Conservation (phyloP, 2,329 filamentous ascomycete genomes). For the Lasiodiplodia gonubiensis region DNA sequence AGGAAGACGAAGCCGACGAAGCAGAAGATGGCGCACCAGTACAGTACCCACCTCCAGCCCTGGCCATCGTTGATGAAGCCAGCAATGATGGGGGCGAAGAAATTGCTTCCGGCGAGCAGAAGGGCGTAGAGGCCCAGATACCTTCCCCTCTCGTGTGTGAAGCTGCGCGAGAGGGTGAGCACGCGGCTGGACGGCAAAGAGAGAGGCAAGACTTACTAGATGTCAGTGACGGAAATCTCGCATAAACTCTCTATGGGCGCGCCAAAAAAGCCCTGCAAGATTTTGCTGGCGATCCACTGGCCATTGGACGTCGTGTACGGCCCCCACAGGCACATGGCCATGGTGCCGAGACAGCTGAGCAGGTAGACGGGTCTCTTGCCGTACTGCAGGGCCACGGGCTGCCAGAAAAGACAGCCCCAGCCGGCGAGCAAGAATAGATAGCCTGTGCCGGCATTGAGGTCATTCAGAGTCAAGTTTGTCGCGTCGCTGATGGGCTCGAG, state of each 20-base stretch:
- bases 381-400: conserved; percentile 59
- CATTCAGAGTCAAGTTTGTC: conserved; percentile 52
- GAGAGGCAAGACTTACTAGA: conserved; percentile 34
- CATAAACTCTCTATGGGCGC: conserved; percentile 58
- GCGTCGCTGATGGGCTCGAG: conserved; percentile 55
- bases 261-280: conserved; percentile 55
- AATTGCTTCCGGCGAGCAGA: conserved; percentile 43
- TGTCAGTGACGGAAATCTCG: conserved; percentile 54
- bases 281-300: conserved; percentile 55
- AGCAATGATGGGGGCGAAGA: conserved; percentile 44
- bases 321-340: conserved; percentile 48
- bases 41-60: conserved; percentile 47
- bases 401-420: conserved; percentile 59
- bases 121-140: conserved; percentile 44
- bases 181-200: not conserved
- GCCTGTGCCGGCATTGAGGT: conserved; percentile 58
- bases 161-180: conserved; percentile 28
- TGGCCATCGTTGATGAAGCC: conserved; percentile 46
- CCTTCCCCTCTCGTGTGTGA: conserved; percentile 42
- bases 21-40: conserved; percentile 62
- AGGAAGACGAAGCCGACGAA: conserved; percentile 57
- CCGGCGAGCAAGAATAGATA: conserved; percentile 60
- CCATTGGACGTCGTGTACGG: conserved; percentile 52
- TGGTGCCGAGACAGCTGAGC: conserved; percentile 48
- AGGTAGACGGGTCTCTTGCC: conserved; percentile 59